Percentiles rank a stretch among this genome's conserved stretches.
Conservation (phyloP, 805 yeast species). For the Wickerhamiella azyma region DNA sequence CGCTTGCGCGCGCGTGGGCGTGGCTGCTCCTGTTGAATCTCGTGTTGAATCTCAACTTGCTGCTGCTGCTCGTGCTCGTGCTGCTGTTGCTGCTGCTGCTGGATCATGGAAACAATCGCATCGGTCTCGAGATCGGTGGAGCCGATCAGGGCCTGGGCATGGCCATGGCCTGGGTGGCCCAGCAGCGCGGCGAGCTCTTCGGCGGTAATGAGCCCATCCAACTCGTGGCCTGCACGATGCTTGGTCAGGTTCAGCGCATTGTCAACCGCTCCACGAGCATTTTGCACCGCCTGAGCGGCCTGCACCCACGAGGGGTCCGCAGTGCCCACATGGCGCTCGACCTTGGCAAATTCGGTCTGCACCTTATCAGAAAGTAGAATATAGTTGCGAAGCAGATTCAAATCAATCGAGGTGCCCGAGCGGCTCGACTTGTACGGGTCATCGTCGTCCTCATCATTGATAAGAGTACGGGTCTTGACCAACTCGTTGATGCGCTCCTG, state of each 20-base stretch:
- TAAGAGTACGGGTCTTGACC: conserved; percentile 7
- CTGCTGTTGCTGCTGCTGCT: not conserved
- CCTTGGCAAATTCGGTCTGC: conserved; percentile 4
- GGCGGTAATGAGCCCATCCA: conserved; percentile 1
- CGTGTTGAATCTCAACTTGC: no score
- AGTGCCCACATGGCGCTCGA: conserved; percentile 8
- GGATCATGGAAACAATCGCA: not conserved
- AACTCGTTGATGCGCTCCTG: conserved; percentile 8
- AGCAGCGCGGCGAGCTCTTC: conserved; percentile 1
- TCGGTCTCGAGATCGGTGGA: not conserved
- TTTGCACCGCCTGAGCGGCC: not conserved
- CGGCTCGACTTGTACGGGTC: not conserved
- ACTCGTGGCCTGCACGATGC: conserved; percentile 7
- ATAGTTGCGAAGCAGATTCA: conserved; percentile 6
- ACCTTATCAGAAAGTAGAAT: conserved; percentile 4
- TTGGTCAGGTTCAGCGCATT: conserved; percentile 8
- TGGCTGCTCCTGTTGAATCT: not conserved
- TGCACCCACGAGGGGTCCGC: conserved; percentile 8
- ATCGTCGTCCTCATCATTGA: conserved; percentile 5
- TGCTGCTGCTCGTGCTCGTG: not conserved
- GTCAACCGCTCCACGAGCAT: no score
- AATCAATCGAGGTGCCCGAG: conserved; percentile 2
- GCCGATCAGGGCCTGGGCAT: not conserved
- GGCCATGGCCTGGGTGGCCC: not conserved
- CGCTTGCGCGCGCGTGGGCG: not conserved